These are phyloP conservation scores for Myxozyma melibiosi DNA, from an alignment of 805 yeast genomes.

Conservation along the genomic window DNA sequence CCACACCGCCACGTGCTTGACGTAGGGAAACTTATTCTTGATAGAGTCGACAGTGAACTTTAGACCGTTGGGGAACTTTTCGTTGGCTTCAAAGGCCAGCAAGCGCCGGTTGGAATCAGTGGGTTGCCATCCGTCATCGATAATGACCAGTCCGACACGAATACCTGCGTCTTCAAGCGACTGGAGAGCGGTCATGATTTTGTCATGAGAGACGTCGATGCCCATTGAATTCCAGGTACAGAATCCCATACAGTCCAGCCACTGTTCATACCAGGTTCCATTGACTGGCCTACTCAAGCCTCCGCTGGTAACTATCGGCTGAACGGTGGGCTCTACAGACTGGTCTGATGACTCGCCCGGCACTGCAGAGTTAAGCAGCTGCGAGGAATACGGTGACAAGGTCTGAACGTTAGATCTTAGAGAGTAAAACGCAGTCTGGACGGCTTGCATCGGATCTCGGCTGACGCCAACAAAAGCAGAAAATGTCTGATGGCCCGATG, in stretches of 20 bases:
- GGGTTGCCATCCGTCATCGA: constrained; percentile 44
- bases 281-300: constrained; percentile 3
- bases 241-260: constrained; percentile 40
- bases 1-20: constrained; percentile 41
- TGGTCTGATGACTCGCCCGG: too few species aligned
- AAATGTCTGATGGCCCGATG: constrained; percentile 14
- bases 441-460: constrained; percentile 27
- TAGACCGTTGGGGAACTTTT: constrained; percentile 39
- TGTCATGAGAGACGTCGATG: constrained; percentile 32
- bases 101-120: constrained; percentile 34
- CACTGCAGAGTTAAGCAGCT: too few species aligned
- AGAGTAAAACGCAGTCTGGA: constrained; percentile 26
- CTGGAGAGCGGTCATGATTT: constrained; percentile 33
- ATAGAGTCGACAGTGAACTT: constrained; percentile 36
- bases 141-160: constrained; percentile 34
- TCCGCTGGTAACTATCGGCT: neutral
- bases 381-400: too few species aligned
- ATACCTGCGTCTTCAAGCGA: constrained; percentile 35
- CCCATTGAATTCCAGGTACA: constrained; percentile 44
- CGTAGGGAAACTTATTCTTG: constrained; percentile 32
- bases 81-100: constrained; percentile 35
- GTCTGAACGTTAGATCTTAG: constrained; percentile 16
- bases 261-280: constrained; percentile 33
- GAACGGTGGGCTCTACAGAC: neutral
- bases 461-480: constrained; percentile 33